Evolutionary conservation across 331 rosid species (phyloP).

Genomic region (Pyrus hybrid): DNA sequence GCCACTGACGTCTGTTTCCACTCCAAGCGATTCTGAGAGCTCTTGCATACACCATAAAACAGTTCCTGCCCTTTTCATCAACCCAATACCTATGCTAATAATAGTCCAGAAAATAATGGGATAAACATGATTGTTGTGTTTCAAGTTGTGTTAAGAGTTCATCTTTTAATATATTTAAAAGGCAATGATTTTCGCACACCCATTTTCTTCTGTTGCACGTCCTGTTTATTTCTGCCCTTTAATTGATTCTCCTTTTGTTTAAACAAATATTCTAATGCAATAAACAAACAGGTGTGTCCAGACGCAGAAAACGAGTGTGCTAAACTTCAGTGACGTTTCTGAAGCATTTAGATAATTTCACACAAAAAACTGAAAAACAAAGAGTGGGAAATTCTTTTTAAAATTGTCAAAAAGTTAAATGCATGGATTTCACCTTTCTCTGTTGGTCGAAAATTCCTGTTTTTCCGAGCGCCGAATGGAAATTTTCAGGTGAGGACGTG

Average conservation of each 20-base stretch:
- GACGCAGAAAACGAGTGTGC: no score
- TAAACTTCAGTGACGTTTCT: neutral
- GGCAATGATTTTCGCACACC: no score
- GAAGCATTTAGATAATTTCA: no score
- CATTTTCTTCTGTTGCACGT: no score
- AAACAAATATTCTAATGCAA: no score
- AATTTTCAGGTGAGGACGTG: slow-evolving; percentile 15
- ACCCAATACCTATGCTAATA: slow-evolving; percentile 35
- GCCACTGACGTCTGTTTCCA: slow-evolving; percentile 35
- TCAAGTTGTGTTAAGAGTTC: neutral
- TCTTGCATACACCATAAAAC: slow-evolving; percentile 62
- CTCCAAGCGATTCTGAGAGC: slow-evolving; percentile 51
- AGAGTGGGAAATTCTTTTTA: no score
- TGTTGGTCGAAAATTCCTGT: slow-evolving; percentile 31
- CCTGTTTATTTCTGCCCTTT: no score
- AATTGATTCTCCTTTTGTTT: no score
- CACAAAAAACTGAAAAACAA: no score
- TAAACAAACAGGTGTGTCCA: no score
- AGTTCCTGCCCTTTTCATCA: slow-evolving; percentile 29
- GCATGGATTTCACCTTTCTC: slow-evolving; percentile 32
- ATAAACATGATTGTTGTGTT: neutral
- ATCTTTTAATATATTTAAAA: no score
- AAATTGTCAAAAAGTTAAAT: neutral
- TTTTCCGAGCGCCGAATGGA: neutral
- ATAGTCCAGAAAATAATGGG: neutral